Conservation (phyloP, 2,329 filamentous ascomycete species). For the Cercospora sojina region DNA sequence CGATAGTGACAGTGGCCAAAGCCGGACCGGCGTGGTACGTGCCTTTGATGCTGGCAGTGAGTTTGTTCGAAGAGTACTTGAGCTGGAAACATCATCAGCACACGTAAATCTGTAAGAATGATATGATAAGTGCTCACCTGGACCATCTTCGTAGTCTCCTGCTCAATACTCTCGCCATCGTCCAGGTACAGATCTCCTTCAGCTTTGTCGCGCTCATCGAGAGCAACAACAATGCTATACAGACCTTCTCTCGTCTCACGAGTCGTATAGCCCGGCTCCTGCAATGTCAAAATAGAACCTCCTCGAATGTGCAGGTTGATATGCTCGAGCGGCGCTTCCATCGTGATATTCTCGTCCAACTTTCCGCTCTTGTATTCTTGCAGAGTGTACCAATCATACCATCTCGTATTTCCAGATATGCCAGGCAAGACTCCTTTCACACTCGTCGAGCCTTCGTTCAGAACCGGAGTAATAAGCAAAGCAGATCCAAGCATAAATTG, state of each 20-base stretch:
- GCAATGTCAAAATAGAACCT: constrained; percentile 28
- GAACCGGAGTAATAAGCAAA: constrained; percentile 64
- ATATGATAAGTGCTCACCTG: not conserved
- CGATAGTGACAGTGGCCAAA: constrained; percentile 33
- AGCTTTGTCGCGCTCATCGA: constrained; percentile 9
- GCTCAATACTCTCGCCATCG: constrained; percentile 65
- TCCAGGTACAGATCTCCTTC: constrained; percentile 50
- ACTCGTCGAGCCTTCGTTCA: constrained; percentile 58
- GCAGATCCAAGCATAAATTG: constrained; percentile 68
- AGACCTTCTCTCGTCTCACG: constrained; percentile 18
- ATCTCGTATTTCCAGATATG: constrained; percentile 55
- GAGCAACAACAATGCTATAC: constrained; percentile 21
- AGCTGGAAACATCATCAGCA: constrained; percentile 16
- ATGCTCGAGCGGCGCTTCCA: constrained; percentile 30
- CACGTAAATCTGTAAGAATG: not conserved
- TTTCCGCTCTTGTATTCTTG: constrained; percentile 48
- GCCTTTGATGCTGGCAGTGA: constrained; percentile 26
- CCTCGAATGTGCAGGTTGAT: constrained; percentile 32
- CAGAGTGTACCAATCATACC: constrained; percentile 75
- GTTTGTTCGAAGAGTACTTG: constrained; percentile 22
- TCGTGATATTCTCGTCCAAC: constrained; percentile 41
- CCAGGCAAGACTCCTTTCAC: constrained; percentile 71
- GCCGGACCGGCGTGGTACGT: constrained; percentile 23
- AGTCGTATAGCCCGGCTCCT: constrained; percentile 27
- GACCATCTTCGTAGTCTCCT: constrained; percentile 56